Base-by-base conservation (phyloP, 352 stramenopile species). In the Pythium aphanidermatum region DNA sequence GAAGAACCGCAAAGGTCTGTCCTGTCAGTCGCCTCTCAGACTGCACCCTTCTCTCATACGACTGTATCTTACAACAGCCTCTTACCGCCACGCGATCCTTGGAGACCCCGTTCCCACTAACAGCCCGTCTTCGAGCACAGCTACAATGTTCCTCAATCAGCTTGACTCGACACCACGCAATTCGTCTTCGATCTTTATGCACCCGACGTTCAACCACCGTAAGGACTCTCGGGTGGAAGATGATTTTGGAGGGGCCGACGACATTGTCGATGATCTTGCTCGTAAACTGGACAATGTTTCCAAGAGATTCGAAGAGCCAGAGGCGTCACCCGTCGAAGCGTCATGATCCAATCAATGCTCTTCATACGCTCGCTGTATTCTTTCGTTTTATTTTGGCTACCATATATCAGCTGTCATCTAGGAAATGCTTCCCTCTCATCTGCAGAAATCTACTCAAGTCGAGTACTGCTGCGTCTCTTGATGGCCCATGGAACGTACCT, bases 1-100 rank as follows among this genome's bases (percentile, higher is more conserved):
- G 78, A 90, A 87, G 58, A 80, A 77, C 43, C 74, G 78, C 25
- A 87, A 87, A 63, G 62, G 62, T 71, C 38, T 46, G 38, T 33
- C 10, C 23, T 16, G 33, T n/a, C 17, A 21, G 33, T 16, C 33
- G 9, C 36, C 20, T 37, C 10, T 23, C 33, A n/a, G n/a, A n/a
- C n/a, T n/a, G n/a, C n/a, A n/a, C n/a, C n/a, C n/a, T n/a, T n/a
- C n/a, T n/a, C n/a, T n/a, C n/a, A n/a, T n/a, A n/a, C n/a, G n/a
- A n/a, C 3, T 42, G 25, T 19, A 48, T 2, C 40, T 36, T 49
- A 13, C 7, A 25, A 9, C 30, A 69, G 77, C 77, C 14, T 87
- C 67, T 30, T 90, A 90, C 56, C 68, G 68, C 19, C 68, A 90
- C 60, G 63, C 68, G 16, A 78, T 83, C 17, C 66, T 90, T 3